Base-by-base conservation (phyloP, 1,139 yeast species). In the Trichomonascaceae sp. region DNA sequence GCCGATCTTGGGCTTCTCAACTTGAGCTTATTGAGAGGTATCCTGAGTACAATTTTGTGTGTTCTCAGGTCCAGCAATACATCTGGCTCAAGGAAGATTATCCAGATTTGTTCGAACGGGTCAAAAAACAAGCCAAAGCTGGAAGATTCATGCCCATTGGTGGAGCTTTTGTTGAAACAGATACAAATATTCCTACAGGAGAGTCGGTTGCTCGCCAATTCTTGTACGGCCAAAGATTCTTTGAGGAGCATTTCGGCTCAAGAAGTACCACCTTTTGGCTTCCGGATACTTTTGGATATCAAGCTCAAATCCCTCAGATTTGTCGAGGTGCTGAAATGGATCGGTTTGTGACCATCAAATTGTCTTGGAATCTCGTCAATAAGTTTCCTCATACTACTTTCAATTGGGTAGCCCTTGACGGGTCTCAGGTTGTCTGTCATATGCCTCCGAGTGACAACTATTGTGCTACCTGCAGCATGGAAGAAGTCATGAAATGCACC, bases 391-490 rank as follows among this genome's bases (percentile, higher is more conserved):
- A 87, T 64, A 77, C 87, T n/a, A 87, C 96, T 0, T 91, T 91
- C 70, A 89, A 88, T 67, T 91, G 98, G 98, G 85, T 85, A 7
- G 95, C 95, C 43, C 76, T 90, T 53, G 96, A 91, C 70, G 95
- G 96, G 0, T 80, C 96, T 7, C 96, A 90, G 68, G 87, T 91
- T 1, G 72, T 90, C 63, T 89, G 91, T 43, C 98, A 91, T 65
- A 90, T 91, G 97, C 96, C 97, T 20, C 97, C 98, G 2, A 93
- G 87, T 13, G 87, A 91, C 68, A 91, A 96, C 0, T 91, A 91
- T 66, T 89, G 96, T 9, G 95, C 97, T 0, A 80, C 78, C 63
- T 96, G 96, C 1, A 81, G 89, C 66, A 87, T 87, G 68, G 96
- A 96, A 22, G 97, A 91, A 70, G 93, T 89, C 41, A 78, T 81